Conservation (phyloP, 768 basidiomycete genomes). For the Panaeolus cyanescens region DNA sequence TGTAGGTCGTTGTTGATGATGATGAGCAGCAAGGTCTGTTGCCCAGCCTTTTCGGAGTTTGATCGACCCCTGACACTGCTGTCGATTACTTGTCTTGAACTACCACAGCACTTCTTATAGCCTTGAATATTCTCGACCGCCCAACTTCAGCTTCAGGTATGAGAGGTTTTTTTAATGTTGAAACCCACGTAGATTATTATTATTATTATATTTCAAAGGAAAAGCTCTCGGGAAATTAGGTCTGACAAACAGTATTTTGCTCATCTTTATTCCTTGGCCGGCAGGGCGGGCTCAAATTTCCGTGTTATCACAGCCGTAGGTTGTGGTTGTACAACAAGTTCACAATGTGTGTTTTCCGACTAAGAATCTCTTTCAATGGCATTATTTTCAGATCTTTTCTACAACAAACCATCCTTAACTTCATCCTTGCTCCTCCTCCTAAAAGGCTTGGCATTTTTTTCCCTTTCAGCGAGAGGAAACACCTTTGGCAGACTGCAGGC, state of each 20-base stretch:
- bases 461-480: neutral
- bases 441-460: neutral
- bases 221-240: neutral
- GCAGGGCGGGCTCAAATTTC: neutral
- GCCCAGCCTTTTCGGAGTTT: constrained; percentile 8
- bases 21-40: constrained; percentile 5
- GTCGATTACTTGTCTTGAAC: neutral
- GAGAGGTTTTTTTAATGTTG: neutral
- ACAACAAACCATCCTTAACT: too few species aligned
- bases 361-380: too few species aligned
- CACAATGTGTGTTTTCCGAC: too few species aligned
- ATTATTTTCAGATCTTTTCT: too few species aligned
- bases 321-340: too few species aligned
- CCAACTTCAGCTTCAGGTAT: neutral
- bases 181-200: too few species aligned
- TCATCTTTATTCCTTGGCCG: neutral
- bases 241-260: neutral
- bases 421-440: neutral
- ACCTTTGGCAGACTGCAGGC: neutral
- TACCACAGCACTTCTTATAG: neutral
- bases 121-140: neutral
- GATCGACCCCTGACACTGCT: constrained; percentile 7
- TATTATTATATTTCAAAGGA: too few species aligned
- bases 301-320: neutral
- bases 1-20: constrained; percentile 5